Percentiles rank a stretch among this genome's conserved stretches.
phyloP scores from a whole-genome alignment of 306 rosid genomes.

The Vigna trinervia region DNA sequence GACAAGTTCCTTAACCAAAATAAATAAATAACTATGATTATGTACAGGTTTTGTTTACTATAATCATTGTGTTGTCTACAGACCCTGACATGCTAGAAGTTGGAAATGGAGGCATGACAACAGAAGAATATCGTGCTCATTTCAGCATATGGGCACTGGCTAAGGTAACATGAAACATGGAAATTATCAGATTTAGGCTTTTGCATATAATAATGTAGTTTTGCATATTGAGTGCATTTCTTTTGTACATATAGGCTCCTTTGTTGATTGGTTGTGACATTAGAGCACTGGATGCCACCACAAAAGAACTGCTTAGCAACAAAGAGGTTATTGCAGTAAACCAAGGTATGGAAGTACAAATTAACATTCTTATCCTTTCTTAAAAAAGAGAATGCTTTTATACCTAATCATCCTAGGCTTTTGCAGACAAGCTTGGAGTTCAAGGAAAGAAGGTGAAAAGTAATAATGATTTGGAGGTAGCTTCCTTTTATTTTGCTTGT shows the following conservation, averaged over 20 bases:
- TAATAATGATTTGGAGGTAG: constrained; percentile 65
- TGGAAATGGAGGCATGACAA: constrained; percentile 84
- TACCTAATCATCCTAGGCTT: background rate
- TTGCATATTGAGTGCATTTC: background rate
- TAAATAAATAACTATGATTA: background rate
- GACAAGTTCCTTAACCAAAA: constrained; percentile 9
- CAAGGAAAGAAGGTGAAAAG: constrained; percentile 74
- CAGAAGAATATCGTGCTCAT: constrained; percentile 80
- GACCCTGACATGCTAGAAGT: constrained; percentile 94
- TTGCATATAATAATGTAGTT: constrained; percentile 21
- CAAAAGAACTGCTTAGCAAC: constrained; percentile 63
- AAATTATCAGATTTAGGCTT: background rate
- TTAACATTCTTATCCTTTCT: background rate
- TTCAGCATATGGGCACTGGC: constrained; percentile 83
- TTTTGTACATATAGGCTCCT: constrained; percentile 45
- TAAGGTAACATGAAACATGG: constrained; percentile 54
- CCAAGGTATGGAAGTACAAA: constrained; percentile 58
- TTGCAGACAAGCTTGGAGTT: constrained; percentile 68
- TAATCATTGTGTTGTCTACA: constrained; percentile 32
- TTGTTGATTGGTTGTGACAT: constrained; percentile 78
- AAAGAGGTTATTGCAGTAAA: constrained; percentile 74
- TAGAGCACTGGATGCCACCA: constrained; percentile 59
- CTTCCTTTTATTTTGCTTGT: constrained; percentile 4
- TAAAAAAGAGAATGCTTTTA: constrained; percentile 4
- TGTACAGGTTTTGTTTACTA: constrained; percentile 12